Percentiles rank a stretch among this genome's conserved stretches.
Evolutionary conservation across 805 yeast genomes (phyloP).

Genomic region (Yarrowia osloensis): DNA sequence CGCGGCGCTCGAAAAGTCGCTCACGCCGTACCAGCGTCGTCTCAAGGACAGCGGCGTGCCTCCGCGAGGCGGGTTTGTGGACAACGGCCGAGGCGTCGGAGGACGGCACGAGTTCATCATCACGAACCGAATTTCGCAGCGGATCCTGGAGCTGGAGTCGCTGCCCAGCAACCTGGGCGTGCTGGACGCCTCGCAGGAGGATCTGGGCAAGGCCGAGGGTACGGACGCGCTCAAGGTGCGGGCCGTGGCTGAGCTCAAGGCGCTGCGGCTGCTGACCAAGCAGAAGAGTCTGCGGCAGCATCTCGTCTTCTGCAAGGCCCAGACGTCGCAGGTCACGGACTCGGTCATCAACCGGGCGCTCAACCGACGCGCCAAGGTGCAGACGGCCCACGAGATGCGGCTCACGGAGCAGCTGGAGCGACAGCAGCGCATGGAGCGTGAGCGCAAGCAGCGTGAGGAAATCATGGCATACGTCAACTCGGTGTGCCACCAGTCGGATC

Average conservation of each 20-base stretch:
- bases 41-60: slow-evolving; percentile 32
- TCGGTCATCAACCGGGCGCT: slow-evolving; percentile 81
- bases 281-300: slow-evolving; percentile 89
- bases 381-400: slow-evolving; percentile 63
- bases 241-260: slow-evolving; percentile 57
- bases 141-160: slow-evolving; percentile 50
- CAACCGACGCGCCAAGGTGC: slow-evolving; percentile 70
- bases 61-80: slow-evolving; percentile 32
- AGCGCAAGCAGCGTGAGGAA: slow-evolving; percentile 43
- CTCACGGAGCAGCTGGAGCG: slow-evolving; percentile 54
- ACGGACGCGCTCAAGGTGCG: slow-evolving; percentile 46
- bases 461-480: slow-evolving; percentile 41
- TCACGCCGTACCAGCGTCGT: slow-evolving; percentile 28
- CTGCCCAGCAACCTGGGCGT: slow-evolving; percentile 44
- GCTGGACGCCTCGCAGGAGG: slow-evolving; percentile 36
- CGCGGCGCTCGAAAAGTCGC: slow-evolving; percentile 3
- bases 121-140: slow-evolving; percentile 44
- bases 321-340: slow-evolving; percentile 55
- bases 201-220: slow-evolving; percentile 37
- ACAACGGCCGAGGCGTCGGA: slow-evolving; percentile 33
- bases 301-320: slow-evolving; percentile 70
- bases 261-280: slow-evolving; percentile 69
- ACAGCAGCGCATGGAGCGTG: slow-evolving; percentile 47
- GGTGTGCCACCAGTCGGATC: slow-evolving; percentile 38
- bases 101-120: slow-evolving; percentile 50